phyloP scores from a whole-genome alignment of 192 early-diverging fungal genomes.

The Phlyctochytrium bullatum region DNA sequence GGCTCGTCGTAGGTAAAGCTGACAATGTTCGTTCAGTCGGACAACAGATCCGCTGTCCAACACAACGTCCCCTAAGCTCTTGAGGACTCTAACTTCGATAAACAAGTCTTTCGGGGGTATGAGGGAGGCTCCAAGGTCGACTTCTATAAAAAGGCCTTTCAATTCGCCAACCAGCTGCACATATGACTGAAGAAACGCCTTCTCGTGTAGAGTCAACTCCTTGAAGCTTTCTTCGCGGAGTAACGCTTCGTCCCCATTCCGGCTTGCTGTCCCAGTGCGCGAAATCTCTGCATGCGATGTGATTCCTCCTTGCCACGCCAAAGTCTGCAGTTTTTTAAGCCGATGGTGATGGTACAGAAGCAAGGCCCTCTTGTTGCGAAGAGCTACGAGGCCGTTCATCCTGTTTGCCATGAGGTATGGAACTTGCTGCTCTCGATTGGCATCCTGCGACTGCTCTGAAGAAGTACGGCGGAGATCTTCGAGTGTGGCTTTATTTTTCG shows the following conservation, averaged over 20 bases:
- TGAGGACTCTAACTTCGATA: slow-evolving; percentile 85
- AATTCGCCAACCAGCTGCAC: slow-evolving; percentile 65
- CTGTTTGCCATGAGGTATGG: slow-evolving; percentile 35
- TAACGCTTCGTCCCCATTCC: background rate
- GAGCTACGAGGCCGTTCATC: slow-evolving; percentile 57
- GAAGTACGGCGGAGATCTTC: too few relatives aligned
- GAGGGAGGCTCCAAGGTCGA: slow-evolving; percentile 76
- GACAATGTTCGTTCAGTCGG: slow-evolving; percentile 72
- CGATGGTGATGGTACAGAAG: slow-evolving; percentile 83
- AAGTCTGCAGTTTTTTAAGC: slow-evolving; percentile 61
- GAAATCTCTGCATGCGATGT: slow-evolving; percentile 31
- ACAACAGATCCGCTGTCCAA: slow-evolving; percentile 78
- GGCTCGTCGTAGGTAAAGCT: slow-evolving; percentile 79
- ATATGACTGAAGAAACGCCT: slow-evolving; percentile 50
- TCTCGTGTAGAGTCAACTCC: background rate
- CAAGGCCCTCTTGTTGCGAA: slow-evolving; percentile 83
- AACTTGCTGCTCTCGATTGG: too few relatives aligned
- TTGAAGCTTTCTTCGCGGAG: background rate
- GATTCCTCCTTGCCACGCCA: slow-evolving; percentile 63
- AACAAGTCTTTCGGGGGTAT: slow-evolving; percentile 88
- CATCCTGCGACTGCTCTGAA: too few relatives aligned
- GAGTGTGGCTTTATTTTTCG: too few relatives aligned
- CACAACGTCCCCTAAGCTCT: slow-evolving; percentile 86
- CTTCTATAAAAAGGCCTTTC: slow-evolving; percentile 56
- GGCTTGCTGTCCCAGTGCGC: background rate